Conservation (phyloP, 2,329 filamentous ascomycete genomes). For the Colletotrichum scovillei region DNA sequence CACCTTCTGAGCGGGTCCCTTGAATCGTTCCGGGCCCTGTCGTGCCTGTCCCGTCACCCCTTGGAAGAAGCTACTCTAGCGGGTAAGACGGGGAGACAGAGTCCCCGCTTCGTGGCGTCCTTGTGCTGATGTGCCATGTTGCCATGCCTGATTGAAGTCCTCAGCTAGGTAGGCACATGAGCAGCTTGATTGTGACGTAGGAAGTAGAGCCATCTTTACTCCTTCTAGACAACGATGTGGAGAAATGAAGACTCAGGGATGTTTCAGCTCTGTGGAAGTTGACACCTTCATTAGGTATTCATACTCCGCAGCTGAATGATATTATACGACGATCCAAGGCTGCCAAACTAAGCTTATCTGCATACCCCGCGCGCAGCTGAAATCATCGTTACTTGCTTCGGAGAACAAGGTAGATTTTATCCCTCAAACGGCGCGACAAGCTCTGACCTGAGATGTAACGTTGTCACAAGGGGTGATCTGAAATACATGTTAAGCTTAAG, state of each 20-base stretch:
- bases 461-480: neutral
- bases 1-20: neutral
- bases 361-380: neutral
- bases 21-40: neutral
- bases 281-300: too few relatives aligned
- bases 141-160: neutral
- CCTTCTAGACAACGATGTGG: neutral
- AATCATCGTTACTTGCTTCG: neutral
- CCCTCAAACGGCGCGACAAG: neutral
- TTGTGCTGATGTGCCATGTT: neutral
- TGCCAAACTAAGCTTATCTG: neutral
- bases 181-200: too few relatives aligned
- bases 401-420: too few relatives aligned
- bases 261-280: neutral
- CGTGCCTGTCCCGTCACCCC: neutral
- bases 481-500: neutral
- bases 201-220: neutral
- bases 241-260: too few relatives aligned
- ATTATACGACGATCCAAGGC: neutral
- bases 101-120: neutral
- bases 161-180: too few relatives aligned
- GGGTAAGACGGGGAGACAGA: neutral
- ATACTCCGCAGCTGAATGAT: neutral
- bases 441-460: neutral
- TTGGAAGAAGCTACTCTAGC: neutral